phyloP scores from a whole-genome alignment of 805 yeast genomes.

The Sugiyamaella chiloensis region DNA sequence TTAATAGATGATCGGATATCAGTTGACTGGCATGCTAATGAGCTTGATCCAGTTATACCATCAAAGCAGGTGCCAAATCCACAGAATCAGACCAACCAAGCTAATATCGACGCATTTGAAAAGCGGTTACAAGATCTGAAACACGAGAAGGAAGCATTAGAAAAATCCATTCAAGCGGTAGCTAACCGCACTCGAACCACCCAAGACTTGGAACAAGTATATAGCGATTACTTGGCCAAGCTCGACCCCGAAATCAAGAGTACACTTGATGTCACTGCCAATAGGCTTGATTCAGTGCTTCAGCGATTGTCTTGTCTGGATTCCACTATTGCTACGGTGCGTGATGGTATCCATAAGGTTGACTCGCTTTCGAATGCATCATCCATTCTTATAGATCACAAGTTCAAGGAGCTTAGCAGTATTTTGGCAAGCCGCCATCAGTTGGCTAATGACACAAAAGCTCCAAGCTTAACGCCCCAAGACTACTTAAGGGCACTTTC shows the following conservation, averaged over 20 bases:
- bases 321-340: slow-evolving; percentile 7
- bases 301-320: slow-evolving; percentile 7
- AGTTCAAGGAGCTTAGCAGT: slow-evolving; percentile 16
- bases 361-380: slow-evolving; percentile 22
- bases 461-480: slow-evolving; percentile 7
- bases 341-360: slow-evolving; percentile 26
- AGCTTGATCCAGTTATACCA: slow-evolving; percentile 35
- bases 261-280: not conserved
- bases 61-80: slow-evolving; percentile 47
- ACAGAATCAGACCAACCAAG: slow-evolving; percentile 51
- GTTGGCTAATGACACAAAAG: not conserved
- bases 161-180: slow-evolving; percentile 15
- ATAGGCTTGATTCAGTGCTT: not conserved
- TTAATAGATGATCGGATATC: slow-evolving; percentile 56
- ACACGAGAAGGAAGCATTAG: slow-evolving; percentile 50
- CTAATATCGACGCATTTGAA: slow-evolving; percentile 46
- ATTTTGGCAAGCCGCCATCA: not conserved
- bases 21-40: slow-evolving; percentile 58
- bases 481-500: slow-evolving; percentile 21
- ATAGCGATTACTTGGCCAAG: slow-evolving; percentile 7
- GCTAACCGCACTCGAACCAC: slow-evolving; percentile 26
- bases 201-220: slow-evolving; percentile 23
- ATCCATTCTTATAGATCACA: slow-evolving; percentile 21
- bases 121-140: slow-evolving; percentile 43
- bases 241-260: slow-evolving; percentile 1